These are phyloP conservation scores for Leccinum truebloodii DNA, from an alignment of 768 basidiomycete species.

Conservation along the genomic window DNA sequence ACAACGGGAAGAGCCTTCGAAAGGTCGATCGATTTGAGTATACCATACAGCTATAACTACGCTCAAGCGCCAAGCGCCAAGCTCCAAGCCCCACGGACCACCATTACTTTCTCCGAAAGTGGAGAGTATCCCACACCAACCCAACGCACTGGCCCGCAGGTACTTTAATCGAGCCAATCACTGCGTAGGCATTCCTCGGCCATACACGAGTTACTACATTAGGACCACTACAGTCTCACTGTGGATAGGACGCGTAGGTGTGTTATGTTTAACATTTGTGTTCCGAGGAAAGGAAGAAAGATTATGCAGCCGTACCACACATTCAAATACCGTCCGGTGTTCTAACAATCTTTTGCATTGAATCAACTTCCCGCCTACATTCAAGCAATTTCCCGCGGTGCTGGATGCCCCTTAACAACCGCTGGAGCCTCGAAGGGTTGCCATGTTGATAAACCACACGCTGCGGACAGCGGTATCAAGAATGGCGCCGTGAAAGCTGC, in stretches of 20 bases:
- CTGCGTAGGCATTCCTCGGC: background rate
- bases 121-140: constrained; percentile 3
- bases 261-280: background rate
- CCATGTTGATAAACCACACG: background rate
- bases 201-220: background rate
- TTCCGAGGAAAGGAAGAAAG: background rate
- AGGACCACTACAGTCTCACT: background rate
- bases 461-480: background rate
- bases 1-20: background rate
- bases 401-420: background rate
- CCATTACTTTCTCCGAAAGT: background rate
- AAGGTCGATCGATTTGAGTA: background rate
- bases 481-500: background rate
- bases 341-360: background rate
- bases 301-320: background rate
- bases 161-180: background rate
- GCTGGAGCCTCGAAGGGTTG: background rate
- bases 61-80: background rate
- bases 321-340: background rate
- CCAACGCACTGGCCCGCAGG: background rate
- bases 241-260: background rate
- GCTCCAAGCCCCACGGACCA: background rate
- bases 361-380: background rate
- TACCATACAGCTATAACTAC: background rate
- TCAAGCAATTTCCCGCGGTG: background rate